Conservation (phyloP, 208 protist genomes). For the Crithidia brevicula region DNA sequence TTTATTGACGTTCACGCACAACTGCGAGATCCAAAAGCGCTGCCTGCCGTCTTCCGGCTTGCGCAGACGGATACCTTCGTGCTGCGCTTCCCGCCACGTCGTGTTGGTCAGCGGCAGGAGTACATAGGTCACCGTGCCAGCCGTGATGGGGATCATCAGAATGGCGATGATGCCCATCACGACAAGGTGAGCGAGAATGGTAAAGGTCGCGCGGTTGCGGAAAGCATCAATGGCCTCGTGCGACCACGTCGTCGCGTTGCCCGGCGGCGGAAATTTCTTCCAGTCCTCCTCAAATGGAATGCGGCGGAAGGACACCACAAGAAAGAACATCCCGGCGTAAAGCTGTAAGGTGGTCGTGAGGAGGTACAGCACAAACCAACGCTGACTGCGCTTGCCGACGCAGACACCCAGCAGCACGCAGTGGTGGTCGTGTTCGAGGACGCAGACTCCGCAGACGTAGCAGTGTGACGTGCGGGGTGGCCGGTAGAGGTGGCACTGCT, state of each 20-base stretch:
- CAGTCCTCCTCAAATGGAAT: slow-evolving; percentile 34
- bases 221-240: slow-evolving; percentile 18
- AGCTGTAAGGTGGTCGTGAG: slow-evolving; percentile 34
- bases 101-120: slow-evolving; percentile 34
- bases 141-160: slow-evolving; percentile 25
- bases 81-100: slow-evolving; percentile 36
- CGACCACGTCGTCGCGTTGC: slow-evolving; percentile 11
- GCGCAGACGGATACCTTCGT: slow-evolving; percentile 13
- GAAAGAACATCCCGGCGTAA: slow-evolving; percentile 36
- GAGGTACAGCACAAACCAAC: slow-evolving; percentile 79
- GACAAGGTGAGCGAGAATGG: slow-evolving; percentile 20
- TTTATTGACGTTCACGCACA: slow-evolving; percentile 10
- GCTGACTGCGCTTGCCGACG: slow-evolving; percentile 71
- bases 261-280: slow-evolving; percentile 15
- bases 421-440: slow-evolving; percentile 87
- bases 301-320: slow-evolving; percentile 34
- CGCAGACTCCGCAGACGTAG: slow-evolving; percentile 80
- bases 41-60: neutral
- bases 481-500: slow-evolving; percentile 54
- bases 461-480: slow-evolving; percentile 76
- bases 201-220: slow-evolving; percentile 23
- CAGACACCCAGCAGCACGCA: slow-evolving; percentile 79
- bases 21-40: slow-evolving; percentile 9
- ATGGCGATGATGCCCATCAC: slow-evolving; percentile 32
- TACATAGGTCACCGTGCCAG: slow-evolving; percentile 35